Percentiles rank a stretch among this genome's conserved stretches.
These are phyloP conservation scores for Paramyrothecium sp. DNA, from an alignment of 2,329 filamentous ascomycete genomes.

Conservation along the genomic window DNA sequence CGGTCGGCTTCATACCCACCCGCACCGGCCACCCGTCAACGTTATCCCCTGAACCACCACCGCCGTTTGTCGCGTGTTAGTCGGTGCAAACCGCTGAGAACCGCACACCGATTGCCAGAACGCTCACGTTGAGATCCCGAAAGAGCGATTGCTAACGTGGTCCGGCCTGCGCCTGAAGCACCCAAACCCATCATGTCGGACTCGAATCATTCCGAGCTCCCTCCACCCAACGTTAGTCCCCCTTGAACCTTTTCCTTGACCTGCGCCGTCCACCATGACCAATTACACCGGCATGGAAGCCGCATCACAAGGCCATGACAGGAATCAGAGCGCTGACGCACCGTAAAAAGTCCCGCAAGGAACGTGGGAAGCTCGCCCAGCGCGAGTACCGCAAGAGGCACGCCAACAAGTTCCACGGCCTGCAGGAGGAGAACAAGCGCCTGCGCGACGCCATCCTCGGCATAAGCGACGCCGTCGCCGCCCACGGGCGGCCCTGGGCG, in stretches of 20 bases:
- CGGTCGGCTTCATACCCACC: too few species aligned
- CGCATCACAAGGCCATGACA: neutral
- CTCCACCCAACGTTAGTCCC: neutral
- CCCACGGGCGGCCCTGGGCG: slow-evolving; percentile 5
- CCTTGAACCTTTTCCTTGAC: neutral
- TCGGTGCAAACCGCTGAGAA: too few species aligned
- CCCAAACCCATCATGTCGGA: neutral
- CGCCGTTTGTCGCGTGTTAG: too few species aligned
- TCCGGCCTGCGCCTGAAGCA: too few species aligned
- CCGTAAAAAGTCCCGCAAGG: slow-evolving; percentile 17
- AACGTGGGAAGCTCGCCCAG: slow-evolving; percentile 21
- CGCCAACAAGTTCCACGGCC: slow-evolving; percentile 17
- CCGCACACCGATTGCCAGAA: too few species aligned
- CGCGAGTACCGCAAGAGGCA: slow-evolving; percentile 23
- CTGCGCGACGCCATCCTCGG: slow-evolving; percentile 17
- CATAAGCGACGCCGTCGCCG: slow-evolving; percentile 13
- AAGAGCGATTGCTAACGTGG: too few species aligned
- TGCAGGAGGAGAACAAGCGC: slow-evolving; percentile 22
- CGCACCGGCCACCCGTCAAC: neutral
- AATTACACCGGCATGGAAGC: neutral
- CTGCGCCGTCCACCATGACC: neutral
- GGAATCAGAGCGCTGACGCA: neutral
- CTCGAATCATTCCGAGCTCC: neutral
- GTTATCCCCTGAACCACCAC: neutral
- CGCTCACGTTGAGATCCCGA: too few species aligned